Conservation (phyloP, 805 yeast genomes). For the Candida incommunis region DNA sequence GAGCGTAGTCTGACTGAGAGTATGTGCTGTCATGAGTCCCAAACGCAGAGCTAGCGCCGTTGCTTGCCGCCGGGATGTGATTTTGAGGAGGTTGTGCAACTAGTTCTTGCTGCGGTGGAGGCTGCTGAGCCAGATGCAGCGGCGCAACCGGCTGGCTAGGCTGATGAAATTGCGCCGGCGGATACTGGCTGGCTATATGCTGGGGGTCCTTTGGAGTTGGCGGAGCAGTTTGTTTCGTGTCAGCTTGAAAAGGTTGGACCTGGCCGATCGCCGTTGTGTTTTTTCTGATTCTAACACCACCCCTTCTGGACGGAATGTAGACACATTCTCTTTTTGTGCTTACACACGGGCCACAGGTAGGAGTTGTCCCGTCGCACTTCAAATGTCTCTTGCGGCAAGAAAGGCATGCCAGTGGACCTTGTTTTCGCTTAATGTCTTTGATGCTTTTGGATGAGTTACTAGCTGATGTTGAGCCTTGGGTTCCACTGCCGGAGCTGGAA, state of each 20-base stretch:
- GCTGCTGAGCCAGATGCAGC: background rate
- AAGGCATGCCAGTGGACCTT: background rate
- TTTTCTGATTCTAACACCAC: background rate
- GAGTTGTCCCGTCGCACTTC: slow-evolving; percentile 1
- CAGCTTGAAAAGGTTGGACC: background rate
- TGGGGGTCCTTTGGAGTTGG: too few relatives aligned
- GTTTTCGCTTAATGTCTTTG: background rate
- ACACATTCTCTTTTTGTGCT: background rate
- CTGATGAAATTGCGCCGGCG: background rate
- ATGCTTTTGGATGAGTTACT: too few relatives aligned
- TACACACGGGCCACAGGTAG: background rate
- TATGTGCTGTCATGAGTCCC: too few relatives aligned
- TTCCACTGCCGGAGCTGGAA: too few relatives aligned
- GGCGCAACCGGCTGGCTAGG: background rate
- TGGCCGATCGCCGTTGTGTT: background rate
- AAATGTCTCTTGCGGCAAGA: background rate
- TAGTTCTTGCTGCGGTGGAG: background rate
- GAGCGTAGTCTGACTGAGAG: too few relatives aligned
- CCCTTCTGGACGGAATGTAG: background rate
- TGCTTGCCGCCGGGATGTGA: too few relatives aligned
- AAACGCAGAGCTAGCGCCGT: too few relatives aligned
- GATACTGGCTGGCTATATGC: background rate
- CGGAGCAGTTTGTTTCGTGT: background rate
- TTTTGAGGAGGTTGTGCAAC: too few relatives aligned
- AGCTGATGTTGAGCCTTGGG: too few relatives aligned